phyloP scores from a whole-genome alignment of 495 filamentous ascomycete species.

The Aspergillus egyptiacus region DNA sequence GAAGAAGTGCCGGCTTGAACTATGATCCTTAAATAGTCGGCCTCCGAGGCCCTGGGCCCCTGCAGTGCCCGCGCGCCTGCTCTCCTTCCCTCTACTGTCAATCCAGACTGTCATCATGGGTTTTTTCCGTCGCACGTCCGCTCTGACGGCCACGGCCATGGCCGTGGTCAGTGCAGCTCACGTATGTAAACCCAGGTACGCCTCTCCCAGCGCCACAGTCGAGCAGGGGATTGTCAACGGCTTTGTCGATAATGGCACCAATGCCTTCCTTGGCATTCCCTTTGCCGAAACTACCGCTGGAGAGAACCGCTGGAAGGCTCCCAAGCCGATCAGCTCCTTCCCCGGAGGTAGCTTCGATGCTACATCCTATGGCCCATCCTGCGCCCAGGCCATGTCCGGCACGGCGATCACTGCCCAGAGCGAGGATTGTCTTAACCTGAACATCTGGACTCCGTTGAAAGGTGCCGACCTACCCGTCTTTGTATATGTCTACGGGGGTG shows the following conservation, averaged over 20 bases:
- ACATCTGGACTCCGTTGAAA: conserved; percentile 19
- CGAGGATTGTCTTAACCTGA: conserved; percentile 28
- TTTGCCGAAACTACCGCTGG: conserved; percentile 25
- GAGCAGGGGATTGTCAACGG: conserved; percentile 19
- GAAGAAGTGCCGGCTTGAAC: not conserved
- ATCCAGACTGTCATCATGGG: conserved; percentile 7
- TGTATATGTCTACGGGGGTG: conserved; percentile 27
- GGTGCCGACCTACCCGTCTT: conserved; percentile 21
- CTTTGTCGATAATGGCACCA: conserved; percentile 19
- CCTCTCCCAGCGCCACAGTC: conserved; percentile 7
- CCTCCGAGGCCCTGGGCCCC: not conserved
- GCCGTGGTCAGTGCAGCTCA: conserved; percentile 7
- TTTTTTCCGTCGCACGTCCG: conserved; percentile 6
- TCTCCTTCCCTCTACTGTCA: not conserved
- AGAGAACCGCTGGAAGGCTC: conserved; percentile 26
- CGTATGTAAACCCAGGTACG: not conserved
- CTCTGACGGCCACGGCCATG: conserved; percentile 11
- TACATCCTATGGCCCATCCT: conserved; percentile 19
- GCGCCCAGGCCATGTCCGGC: conserved; percentile 25
- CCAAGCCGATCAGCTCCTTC: conserved; percentile 12
- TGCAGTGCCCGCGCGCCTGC: not conserved
- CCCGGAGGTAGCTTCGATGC: conserved; percentile 17
- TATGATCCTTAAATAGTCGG: not conserved
- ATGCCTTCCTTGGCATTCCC: conserved; percentile 26
- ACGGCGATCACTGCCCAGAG: conserved; percentile 19